These are phyloP conservation scores for Fragosphaeria purpurea DNA, from an alignment of 2,329 filamentous ascomycete genomes.

Conservation along the genomic window DNA sequence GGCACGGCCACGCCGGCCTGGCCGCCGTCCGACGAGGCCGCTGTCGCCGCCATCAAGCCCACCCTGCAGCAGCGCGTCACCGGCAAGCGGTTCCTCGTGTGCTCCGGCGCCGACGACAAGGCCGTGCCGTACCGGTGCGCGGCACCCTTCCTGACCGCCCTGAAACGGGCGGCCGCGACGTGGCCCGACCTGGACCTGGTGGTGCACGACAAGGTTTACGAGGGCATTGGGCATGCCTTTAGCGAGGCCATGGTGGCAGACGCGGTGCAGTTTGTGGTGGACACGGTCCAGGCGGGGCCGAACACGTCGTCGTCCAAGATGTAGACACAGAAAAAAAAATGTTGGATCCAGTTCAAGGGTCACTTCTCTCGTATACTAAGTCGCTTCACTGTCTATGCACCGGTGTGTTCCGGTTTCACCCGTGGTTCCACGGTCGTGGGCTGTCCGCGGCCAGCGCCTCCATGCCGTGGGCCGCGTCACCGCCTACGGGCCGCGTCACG, in stretches of 20 bases:
- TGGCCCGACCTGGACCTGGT: conserved; percentile 46
- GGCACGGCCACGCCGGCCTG: conserved; percentile 30
- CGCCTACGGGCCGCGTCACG: conserved; percentile 18
- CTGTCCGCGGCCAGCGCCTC: conserved; percentile 29
- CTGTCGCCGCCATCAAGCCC: conserved; percentile 29
- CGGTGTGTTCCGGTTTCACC: too few species aligned
- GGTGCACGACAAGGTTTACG: conserved; percentile 58
- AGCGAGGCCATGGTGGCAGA: conserved; percentile 56
- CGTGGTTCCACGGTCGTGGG: conserved; percentile 29
- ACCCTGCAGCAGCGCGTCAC: conserved; percentile 39
- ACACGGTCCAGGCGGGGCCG: conserved; percentile 27
- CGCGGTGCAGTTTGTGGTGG: conserved; percentile 52
- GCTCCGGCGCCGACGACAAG: conserved; percentile 58
- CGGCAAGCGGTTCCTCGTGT: conserved; percentile 55
- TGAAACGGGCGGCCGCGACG: conserved; percentile 42
- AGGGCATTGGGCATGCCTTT: conserved; percentile 61
- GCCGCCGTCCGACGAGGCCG: conserved; percentile 19
- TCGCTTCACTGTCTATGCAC: too few species aligned
- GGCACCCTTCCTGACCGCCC: conserved; percentile 49
- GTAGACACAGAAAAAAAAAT: conserved; percentile 1
- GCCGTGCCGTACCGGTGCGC: conserved; percentile 59
- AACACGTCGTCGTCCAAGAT: conserved; percentile 21
- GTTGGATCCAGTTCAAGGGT: too few species aligned
- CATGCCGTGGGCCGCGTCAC: conserved; percentile 17
- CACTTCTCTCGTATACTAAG: too few species aligned